Percentiles rank a stretch among this genome's conserved stretches.
Evolutionary conservation across 805 yeast genomes (phyloP).

Genomic region (Ogataea paraovalis): DNA sequence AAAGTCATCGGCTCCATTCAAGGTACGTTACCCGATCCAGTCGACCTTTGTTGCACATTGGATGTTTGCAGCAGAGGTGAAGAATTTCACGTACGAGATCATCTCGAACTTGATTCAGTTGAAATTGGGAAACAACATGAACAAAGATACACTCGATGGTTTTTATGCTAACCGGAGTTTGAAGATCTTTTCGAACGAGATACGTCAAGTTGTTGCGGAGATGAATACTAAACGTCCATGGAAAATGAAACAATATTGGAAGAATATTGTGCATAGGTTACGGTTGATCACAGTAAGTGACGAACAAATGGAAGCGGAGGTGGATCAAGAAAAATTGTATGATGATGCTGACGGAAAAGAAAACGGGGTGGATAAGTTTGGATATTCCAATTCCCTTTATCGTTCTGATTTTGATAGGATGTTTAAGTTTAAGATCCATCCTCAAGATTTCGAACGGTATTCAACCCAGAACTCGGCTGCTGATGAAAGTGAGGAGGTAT

Average conservation of each 20-base stretch:
- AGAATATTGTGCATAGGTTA: slow-evolving; percentile 13
- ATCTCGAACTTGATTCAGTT: slow-evolving; percentile 11
- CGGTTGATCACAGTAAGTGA: slow-evolving; percentile 8
- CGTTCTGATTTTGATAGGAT: not conserved
- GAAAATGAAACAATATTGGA: slow-evolving; percentile 18
- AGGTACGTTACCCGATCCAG: slow-evolving; percentile 4
- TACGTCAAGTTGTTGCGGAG: slow-evolving; percentile 5
- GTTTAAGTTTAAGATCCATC: not conserved
- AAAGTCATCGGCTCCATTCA: not conserved
- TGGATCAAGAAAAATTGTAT: not conserved
- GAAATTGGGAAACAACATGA: slow-evolving; percentile 1
- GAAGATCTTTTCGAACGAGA: slow-evolving; percentile 6
- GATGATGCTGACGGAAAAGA: too few species aligned
- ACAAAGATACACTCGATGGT: not conserved
- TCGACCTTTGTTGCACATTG: slow-evolving; percentile 6
- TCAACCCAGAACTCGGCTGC: too few species aligned
- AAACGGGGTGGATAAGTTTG: too few species aligned
- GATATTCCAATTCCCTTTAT: too few species aligned
- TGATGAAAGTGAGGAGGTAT: too few species aligned
- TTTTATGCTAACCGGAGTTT: slow-evolving; percentile 1
- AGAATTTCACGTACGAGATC: slow-evolving; percentile 13
- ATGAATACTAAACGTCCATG: slow-evolving; percentile 7
- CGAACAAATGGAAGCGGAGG: slow-evolving; percentile 2
- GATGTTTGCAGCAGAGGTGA: slow-evolving; percentile 9
- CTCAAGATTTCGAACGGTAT: not conserved